A percentile compares a stretch with the other conserved stretches of the same genome.
phyloP scores from a whole-genome alignment of 129 eudicot species.

The Gnaphalium uliginosum region DNA sequence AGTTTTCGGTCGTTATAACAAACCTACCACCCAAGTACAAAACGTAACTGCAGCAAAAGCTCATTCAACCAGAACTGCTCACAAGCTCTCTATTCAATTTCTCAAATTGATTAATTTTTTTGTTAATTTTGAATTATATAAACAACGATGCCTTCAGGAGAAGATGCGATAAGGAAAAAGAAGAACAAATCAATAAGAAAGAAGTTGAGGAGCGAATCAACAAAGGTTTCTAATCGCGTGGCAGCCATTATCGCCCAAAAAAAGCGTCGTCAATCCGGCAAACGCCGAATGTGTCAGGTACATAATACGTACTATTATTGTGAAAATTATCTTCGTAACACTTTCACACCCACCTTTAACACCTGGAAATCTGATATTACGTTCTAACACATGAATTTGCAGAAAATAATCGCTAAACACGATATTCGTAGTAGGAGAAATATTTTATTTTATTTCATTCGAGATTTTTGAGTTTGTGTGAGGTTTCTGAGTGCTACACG shows the following conservation, averaged over 20 bases:
- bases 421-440: no score
- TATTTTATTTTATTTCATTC: no score
- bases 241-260: slow-evolving; percentile 92
- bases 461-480: no score
- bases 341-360: neutral
- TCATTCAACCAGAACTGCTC: neutral
- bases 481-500: no score
- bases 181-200: slow-evolving; percentile 56
- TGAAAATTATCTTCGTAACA: neutral
- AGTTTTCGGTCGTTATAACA: neutral
- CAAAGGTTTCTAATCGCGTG: slow-evolving; percentile 68
- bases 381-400: neutral
- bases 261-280: slow-evolving; percentile 88
- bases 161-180: slow-evolving; percentile 56
- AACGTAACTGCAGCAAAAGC: neutral
- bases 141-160: slow-evolving; percentile 64
- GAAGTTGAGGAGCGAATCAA: slow-evolving; percentile 55
- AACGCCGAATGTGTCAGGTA: slow-evolving; percentile 92
- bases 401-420: no score
- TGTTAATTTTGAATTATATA: neutral
- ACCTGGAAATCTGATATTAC: neutral
- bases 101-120: neutral
- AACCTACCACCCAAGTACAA: neutral
- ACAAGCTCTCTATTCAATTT: neutral
- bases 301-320: neutral